A percentile compares a stretch with the other conserved stretches of the same genome.
Conservation (phyloP, 768 basidiomycete genomes). For the Botryobasidium botryosum region DNA sequence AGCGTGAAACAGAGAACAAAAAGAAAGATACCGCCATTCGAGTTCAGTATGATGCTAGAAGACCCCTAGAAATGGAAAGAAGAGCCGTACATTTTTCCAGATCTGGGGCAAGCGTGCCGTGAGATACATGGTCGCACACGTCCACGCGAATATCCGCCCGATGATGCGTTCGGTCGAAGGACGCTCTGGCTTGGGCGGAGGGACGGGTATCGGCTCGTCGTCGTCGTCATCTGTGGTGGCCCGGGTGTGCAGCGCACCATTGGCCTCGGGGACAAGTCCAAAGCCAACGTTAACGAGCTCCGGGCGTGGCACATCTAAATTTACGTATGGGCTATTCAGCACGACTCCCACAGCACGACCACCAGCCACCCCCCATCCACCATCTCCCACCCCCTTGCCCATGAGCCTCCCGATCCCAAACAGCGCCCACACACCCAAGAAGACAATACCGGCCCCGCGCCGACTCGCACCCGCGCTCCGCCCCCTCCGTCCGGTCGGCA, state of each 20-base stretch:
- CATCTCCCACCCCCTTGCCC: slow-evolving; percentile 15
- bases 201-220: slow-evolving; percentile 2
- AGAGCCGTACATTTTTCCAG: slow-evolving; percentile 83
- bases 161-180: slow-evolving; percentile 42
- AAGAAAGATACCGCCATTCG: not conserved
- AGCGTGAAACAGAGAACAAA: not conserved
- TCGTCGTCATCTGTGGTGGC: not conserved
- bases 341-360: too few species aligned
- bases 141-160: slow-evolving; percentile 87
- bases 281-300: too few species aligned
- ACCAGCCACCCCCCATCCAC: too few species aligned
- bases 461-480: slow-evolving; percentile 33
- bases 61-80: not conserved
- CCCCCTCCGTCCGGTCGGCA: too few species aligned
- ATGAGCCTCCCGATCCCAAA: slow-evolving; percentile 45
- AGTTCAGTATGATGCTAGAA: not conserved
- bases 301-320: too few species aligned
- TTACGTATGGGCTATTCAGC: too few species aligned
- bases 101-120: slow-evolving; percentile 93
- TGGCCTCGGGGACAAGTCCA: not conserved
- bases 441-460: slow-evolving; percentile 61
- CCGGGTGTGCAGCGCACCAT: not conserved
- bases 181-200: slow-evolving; percentile 1
- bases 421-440: slow-evolving; percentile 60
- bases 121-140: slow-evolving; percentile 82